These are phyloP conservation scores for Fusarium sp. DNA, from an alignment of 2,329 filamentous ascomycete species.

Conservation along the genomic window DNA sequence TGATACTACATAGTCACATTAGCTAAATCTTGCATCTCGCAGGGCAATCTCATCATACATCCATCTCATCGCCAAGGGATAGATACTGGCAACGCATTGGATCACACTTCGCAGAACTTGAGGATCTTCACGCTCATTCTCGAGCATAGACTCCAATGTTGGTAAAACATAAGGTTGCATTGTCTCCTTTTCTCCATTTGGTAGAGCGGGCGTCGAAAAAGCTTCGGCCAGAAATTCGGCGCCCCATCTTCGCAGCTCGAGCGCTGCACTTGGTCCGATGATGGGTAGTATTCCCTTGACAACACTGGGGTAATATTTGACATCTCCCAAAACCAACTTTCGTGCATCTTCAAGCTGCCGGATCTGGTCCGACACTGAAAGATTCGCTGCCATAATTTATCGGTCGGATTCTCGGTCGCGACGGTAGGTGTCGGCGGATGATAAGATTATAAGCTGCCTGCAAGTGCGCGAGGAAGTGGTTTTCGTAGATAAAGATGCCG, in stretches of 20 bases:
- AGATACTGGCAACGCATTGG: slow-evolving; percentile 90
- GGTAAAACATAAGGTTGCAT: slow-evolving; percentile 81
- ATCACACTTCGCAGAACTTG: slow-evolving; percentile 86
- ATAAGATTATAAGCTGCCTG: slow-evolving; percentile 17
- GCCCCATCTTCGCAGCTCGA: slow-evolving; percentile 94
- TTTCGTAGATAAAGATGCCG: slow-evolving; percentile 30
- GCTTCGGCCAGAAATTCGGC: slow-evolving; percentile 95
- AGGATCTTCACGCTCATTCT: slow-evolving; percentile 78
- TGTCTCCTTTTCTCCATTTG: slow-evolving; percentile 80
- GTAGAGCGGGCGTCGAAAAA: slow-evolving; percentile 89
- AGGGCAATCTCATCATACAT: slow-evolving; percentile 74
- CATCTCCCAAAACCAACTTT: slow-evolving; percentile 86
- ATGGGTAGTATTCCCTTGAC: slow-evolving; percentile 94
- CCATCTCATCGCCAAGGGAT: slow-evolving; percentile 90
- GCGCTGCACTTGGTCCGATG: slow-evolving; percentile 75
- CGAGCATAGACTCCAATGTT: slow-evolving; percentile 75
- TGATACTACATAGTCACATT: slow-evolving; percentile 69
- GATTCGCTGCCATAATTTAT: slow-evolving; percentile 60
- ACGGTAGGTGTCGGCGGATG: neutral
- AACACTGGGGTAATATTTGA: slow-evolving; percentile 89
- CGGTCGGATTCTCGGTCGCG: slow-evolving; percentile 13
- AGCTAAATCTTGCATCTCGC: slow-evolving; percentile 30
- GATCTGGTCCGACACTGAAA: slow-evolving; percentile 78
- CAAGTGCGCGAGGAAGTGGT: slow-evolving; percentile 9
- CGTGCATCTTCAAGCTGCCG: slow-evolving; percentile 90